Evolutionary conservation across 352 stramenopile species (phyloP).

Genomic region (Achlya hypogyna): DNA sequence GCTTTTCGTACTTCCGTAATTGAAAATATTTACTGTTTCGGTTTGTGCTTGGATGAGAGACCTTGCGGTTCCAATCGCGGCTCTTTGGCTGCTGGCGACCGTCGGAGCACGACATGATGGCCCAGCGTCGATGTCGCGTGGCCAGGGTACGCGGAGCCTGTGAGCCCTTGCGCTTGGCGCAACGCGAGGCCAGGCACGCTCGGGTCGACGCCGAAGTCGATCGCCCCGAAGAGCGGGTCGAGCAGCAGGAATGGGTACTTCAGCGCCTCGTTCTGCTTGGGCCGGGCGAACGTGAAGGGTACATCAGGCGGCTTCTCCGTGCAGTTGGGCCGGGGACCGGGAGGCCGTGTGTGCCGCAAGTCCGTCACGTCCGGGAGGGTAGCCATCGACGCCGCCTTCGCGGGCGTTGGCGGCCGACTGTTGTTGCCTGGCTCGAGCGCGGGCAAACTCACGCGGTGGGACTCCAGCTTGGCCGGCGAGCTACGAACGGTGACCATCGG

Average conservation of each 20-base stretch:
- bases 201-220: constrained; percentile 13
- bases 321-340: not conserved
- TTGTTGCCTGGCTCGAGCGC: not conserved
- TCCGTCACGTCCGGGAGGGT: not conserved
- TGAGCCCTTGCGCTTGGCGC: not conserved
- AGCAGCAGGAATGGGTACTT: constrained; percentile 19
- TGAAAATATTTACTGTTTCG: not conserved
- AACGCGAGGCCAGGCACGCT: not conserved
- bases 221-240: constrained; percentile 14
- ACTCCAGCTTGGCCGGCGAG: not conserved
- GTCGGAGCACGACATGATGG: constrained; percentile 4
- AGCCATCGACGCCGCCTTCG: not conserved
- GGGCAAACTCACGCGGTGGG: not conserved
- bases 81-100: not conserved
- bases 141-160: not conserved
- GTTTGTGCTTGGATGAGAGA: constrained; percentile 1
- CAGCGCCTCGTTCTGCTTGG: constrained; percentile 2
- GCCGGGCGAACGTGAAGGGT: not conserved
- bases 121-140: not conserved
- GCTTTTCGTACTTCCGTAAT: no score
- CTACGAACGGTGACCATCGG: no score
- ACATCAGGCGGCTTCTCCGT: not conserved
- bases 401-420: not conserved
- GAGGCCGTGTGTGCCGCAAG: not conserved
- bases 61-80: not conserved